phyloP scores from a whole-genome alignment of 768 basidiomycete genomes.

The Baorangia bicolor region DNA sequence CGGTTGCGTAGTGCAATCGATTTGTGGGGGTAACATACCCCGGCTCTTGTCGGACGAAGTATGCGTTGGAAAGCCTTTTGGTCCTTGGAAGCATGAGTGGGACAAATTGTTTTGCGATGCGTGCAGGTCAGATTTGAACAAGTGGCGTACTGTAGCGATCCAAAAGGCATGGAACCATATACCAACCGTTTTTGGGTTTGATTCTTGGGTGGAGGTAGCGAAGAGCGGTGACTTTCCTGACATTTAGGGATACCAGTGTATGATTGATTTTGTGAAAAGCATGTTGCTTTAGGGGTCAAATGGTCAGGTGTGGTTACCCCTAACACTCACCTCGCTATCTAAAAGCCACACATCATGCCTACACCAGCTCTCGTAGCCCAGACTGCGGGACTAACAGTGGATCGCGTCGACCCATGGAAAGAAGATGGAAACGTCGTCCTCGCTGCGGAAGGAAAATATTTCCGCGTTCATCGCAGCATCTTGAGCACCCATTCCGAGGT shows the following conservation, averaged over 20 bases:
- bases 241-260: too few relatives aligned
- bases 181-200: conserved; percentile 6
- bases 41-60: conserved; percentile 8
- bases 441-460: conserved; percentile 21
- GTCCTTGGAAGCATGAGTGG: conserved; percentile 17
- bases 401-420: not conserved
- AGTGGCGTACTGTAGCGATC: not conserved
- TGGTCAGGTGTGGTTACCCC: too few relatives aligned
- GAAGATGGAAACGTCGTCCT: conserved; percentile 32
- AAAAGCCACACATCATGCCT: too few relatives aligned
- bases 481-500: conserved; percentile 27
- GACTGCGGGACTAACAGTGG: not conserved
- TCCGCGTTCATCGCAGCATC: conserved; percentile 31
- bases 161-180: conserved; percentile 17
- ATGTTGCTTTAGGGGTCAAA: too few relatives aligned
- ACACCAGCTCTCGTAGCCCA: not conserved
- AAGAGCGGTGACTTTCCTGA: not conserved
- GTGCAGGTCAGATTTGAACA: conserved; percentile 1
- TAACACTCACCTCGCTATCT: too few relatives aligned
- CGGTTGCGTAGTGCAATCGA: conserved; percentile 1
- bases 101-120: conserved; percentile 11
- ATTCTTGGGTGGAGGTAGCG: conserved; percentile 9
- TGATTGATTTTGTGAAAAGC: too few relatives aligned
- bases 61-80: conserved; percentile 1
- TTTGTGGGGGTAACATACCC: not conserved